A percentile compares a stretch with the other conserved stretches of the same genome.
phyloP scores from a whole-genome alignment of 164 flowering plant genomes.

The Chimonanthus salicifolius region DNA sequence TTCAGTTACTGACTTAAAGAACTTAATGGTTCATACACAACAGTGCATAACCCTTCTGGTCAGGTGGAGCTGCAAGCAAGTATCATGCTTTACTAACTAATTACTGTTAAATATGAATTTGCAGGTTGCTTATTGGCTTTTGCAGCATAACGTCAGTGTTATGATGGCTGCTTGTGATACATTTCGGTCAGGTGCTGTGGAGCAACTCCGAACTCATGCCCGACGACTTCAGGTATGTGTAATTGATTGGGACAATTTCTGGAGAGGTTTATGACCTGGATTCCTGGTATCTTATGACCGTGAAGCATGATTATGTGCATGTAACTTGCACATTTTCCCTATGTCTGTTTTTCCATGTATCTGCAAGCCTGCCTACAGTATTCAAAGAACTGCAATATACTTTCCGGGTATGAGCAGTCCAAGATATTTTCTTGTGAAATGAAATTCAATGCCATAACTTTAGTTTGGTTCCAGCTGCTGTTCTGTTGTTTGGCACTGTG shows the following conservation, averaged over 20 bases:
- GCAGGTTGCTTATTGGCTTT: conserved; percentile 99
- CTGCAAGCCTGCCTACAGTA: not conserved
- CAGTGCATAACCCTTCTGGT: not conserved
- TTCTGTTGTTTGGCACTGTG: no score
- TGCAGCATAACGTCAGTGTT: conserved; percentile 81
- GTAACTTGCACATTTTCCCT: not conserved
- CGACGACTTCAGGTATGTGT: conserved; percentile 85
- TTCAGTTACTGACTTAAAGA: not conserved
- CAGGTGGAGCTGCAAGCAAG: not conserved
- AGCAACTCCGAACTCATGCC: conserved; percentile 96
- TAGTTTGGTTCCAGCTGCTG: not conserved
- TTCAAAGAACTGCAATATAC: not conserved
- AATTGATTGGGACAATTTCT: not conserved
- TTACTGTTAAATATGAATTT: conserved; percentile 1
- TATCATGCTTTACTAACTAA: not conserved
- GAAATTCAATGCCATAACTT: not conserved
- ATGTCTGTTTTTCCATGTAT: not conserved
- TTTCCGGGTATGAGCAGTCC: conserved; percentile 1
- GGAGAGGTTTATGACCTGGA: not conserved
- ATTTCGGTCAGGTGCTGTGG: conserved; percentile 96
- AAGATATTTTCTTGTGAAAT: not conserved
- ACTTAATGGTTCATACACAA: not conserved
- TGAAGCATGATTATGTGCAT: not conserved
- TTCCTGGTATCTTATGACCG: no score
- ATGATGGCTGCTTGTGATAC: conserved; percentile 99